These are phyloP conservation scores for Populus euphratica DNA, from an alignment of 345 rosid genomes.

Conservation along the genomic window DNA sequence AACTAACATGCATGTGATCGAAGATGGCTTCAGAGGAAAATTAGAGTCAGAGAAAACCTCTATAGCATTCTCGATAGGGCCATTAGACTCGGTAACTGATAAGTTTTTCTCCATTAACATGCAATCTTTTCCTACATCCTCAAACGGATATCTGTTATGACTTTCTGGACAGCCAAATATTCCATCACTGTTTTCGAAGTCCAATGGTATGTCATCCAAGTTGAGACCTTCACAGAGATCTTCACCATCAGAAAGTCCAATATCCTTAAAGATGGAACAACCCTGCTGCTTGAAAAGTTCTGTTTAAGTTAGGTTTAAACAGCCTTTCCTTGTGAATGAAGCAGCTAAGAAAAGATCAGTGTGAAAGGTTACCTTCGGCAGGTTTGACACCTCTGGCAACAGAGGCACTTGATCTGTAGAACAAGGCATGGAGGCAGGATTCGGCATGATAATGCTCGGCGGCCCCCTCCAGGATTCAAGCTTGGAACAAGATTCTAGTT, in stretches of 20 bases:
- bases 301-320: background rate
- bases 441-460: slow-evolving; percentile 15
- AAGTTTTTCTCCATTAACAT: slow-evolving; percentile 41
- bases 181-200: slow-evolving; percentile 47
- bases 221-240: slow-evolving; percentile 55
- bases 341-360: background rate
- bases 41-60: slow-evolving; percentile 37
- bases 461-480: slow-evolving; percentile 32
- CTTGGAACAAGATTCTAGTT: slow-evolving; percentile 21
- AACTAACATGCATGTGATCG: background rate
- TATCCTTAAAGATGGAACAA: slow-evolving; percentile 33
- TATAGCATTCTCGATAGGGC: slow-evolving; percentile 40
- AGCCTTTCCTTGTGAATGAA: background rate
- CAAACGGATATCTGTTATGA: slow-evolving; percentile 33
- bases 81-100: slow-evolving; percentile 38
- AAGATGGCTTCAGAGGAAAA: background rate
- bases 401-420: slow-evolving; percentile 40
- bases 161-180: slow-evolving; percentile 40
- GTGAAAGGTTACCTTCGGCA: slow-evolving; percentile 34
- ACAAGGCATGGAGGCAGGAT: slow-evolving; percentile 32
- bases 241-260: slow-evolving; percentile 43
- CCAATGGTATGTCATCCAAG: slow-evolving; percentile 48
- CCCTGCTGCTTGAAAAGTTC: slow-evolving; percentile 24
- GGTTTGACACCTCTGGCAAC: slow-evolving; percentile 28
- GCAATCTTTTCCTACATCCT: slow-evolving; percentile 37